Evolutionary conservation across 2,329 filamentous ascomycete species (phyloP), one percentile per base, ranked within the genome.

Genomic region (Trichoderma asperellum): DNA sequence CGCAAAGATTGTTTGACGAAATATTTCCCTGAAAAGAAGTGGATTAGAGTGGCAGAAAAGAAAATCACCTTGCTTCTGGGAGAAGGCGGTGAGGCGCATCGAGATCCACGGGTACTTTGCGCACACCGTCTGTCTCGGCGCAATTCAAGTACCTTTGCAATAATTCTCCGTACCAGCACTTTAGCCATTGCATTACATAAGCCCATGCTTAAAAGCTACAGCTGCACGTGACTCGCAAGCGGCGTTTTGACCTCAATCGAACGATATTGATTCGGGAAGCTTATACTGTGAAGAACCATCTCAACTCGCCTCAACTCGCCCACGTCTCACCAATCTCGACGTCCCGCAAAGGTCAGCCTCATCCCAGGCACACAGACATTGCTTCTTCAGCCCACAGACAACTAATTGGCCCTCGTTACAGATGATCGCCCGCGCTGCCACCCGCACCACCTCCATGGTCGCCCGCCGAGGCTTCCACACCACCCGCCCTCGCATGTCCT

Each of bases 381-480:
- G 18, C 14, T 52, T 14, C 24, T 47, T 47, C 10, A 56, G 65
- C 72, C 24, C 49, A 47, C n/a, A 57, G 62, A 68, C 27, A 74
- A 75, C 81, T 81, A 81, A 84, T 83, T 86, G 80, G 82, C 74
- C 18, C 40, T 16, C 55, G 60, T 66, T 66, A 49, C 78, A 96
- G 92, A 97, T 97, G 94, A 86, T 96, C 82, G 88, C 93, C 84
- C 91, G 91, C 81, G 87, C 89, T 83, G 86, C 83, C 77, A 77
- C 83, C 77, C 87, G 88, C 80, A 87, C 86, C 81, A 89, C 89
- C 79, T 84, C 87, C 74, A 82, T 90, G 80, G 86, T 94, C 84
- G 88, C 91, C 87, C 93, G 94, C 86, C 94, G 96, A 83, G 93
- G 91, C 85, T 97, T 99, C 91, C 91, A 94, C 83, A 89, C 93